phyloP scores from a whole-genome alignment of 2,329 filamentous ascomycete species.

The Phaeomoniella chlamydospora region DNA sequence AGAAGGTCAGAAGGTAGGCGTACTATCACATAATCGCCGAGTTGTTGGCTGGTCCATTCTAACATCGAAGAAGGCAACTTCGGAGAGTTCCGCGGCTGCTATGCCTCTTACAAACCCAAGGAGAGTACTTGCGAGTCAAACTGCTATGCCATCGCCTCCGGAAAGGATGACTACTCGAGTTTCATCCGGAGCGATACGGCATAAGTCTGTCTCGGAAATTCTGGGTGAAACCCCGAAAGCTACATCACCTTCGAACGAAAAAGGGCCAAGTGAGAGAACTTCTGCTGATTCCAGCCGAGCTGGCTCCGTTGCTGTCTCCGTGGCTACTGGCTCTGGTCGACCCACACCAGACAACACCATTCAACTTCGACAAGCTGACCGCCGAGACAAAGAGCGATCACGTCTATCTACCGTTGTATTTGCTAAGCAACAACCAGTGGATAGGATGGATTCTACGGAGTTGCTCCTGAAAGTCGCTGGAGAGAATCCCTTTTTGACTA shows the following conservation, averaged over 20 bases:
- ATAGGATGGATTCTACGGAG: conserved; percentile 26
- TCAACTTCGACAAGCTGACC: conserved; percentile 29
- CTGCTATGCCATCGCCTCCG: conserved; percentile 15
- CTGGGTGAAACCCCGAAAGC: conserved; percentile 42
- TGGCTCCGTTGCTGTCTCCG: conserved; percentile 3
- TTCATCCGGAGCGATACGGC: conserved; percentile 53
- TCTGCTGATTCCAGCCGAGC: conserved; percentile 13
- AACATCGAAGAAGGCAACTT: not conserved
- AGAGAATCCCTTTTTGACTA: conserved; percentile 30
- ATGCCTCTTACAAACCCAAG: not conserved
- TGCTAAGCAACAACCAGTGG: conserved; percentile 43
- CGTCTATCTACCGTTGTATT: conserved; percentile 67
- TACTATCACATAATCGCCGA: not conserved
- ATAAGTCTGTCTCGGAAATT: conserved; percentile 62
- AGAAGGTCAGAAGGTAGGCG: not conserved
- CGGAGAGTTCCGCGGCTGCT: not conserved
- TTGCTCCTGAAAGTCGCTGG: conserved; percentile 37
- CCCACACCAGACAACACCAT: conserved; percentile 14
- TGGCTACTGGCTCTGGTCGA: conserved; percentile 9
- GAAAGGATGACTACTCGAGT: conserved; percentile 55
- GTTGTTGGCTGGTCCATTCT: not conserved
- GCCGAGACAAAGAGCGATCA: conserved; percentile 42
- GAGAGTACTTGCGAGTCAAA: not conserved
- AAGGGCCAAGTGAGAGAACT: conserved; percentile 5
- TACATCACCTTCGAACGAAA: conserved; percentile 20